These are phyloP conservation scores for Psilocybe cubensis DNA, from an alignment of 768 basidiomycete genomes.

Conservation along the genomic window DNA sequence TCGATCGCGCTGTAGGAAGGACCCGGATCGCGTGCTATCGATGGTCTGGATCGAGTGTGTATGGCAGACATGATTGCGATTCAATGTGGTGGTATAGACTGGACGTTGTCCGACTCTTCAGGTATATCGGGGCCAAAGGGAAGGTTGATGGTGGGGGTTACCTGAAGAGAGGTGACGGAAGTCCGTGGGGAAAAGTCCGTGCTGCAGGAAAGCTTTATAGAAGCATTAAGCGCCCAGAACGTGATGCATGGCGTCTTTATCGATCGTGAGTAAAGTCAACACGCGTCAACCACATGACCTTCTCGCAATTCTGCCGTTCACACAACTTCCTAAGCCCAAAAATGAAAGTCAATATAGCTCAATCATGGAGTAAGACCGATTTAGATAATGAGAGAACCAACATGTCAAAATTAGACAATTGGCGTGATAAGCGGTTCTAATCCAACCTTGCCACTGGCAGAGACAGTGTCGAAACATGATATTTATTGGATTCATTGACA, in stretches of 20 bases:
- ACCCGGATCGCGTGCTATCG: not conserved
- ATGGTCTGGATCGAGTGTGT: not conserved
- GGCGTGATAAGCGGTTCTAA: too few relatives aligned
- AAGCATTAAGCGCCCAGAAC: not conserved
- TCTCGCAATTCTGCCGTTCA: too few relatives aligned
- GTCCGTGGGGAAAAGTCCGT: not conserved
- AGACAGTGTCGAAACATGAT: too few relatives aligned
- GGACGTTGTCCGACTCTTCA: constrained; percentile 8
- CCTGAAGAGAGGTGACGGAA: constrained; percentile 8
- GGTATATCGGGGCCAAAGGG: not conserved
- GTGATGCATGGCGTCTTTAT: not conserved
- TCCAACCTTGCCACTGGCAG: too few relatives aligned
- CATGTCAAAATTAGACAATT: too few relatives aligned
- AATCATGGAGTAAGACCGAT: too few relatives aligned
- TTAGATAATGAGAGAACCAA: too few relatives aligned
- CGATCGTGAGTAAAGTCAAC: not conserved
- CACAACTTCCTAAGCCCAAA: too few relatives aligned
- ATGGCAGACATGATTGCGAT: constrained; percentile 1
- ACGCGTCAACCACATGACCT: too few relatives aligned
- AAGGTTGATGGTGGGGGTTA: not conserved
- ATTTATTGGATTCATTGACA: too few relatives aligned
- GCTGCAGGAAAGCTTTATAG: not conserved
- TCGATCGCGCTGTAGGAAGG: not conserved
- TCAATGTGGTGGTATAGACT: not conserved
- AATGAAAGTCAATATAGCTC: too few relatives aligned